Percentiles rank a stretch among this genome's conserved stretches.
These are phyloP conservation scores for Solanum sejunctum DNA, from an alignment of 257 asterid genomes.

Conservation along the genomic window DNA sequence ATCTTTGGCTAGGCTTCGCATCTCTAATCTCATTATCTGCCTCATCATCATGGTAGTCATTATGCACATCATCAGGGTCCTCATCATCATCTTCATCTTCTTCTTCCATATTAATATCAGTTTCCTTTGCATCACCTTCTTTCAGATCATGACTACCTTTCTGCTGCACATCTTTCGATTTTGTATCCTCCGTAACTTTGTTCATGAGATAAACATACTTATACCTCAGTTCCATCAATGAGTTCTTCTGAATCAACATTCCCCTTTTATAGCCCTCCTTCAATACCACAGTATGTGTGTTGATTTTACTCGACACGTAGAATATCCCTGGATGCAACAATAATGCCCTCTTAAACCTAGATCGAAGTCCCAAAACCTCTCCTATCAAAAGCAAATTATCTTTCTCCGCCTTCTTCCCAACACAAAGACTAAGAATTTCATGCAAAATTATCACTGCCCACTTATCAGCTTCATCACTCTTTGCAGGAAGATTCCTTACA, in stretches of 20 bases:
- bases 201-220: slow-evolving; percentile 60
- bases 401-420: slow-evolving; percentile 74
- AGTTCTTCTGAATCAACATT: slow-evolving; percentile 42
- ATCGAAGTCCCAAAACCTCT: slow-evolving; percentile 67
- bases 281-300: slow-evolving; percentile 63
- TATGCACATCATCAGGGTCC: slow-evolving; percentile 20
- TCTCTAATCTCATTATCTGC: not conserved
- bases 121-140: slow-evolving; percentile 20
- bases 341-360: slow-evolving; percentile 68
- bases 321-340: slow-evolving; percentile 88
- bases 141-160: slow-evolving; percentile 21
- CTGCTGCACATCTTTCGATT: slow-evolving; percentile 7
- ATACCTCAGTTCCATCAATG: slow-evolving; percentile 52
- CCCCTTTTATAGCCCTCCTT: slow-evolving; percentile 77
- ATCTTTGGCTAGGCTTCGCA: not conserved
- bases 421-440: slow-evolving; percentile 67
- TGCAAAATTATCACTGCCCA: slow-evolving; percentile 72
- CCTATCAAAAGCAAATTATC: slow-evolving; percentile 60
- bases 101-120: slow-evolving; percentile 14
- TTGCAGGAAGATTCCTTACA: slow-evolving; percentile 36
- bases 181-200: slow-evolving; percentile 29
- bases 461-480: slow-evolving; percentile 64
- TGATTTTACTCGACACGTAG: slow-evolving; percentile 58
- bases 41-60: slow-evolving; percentile 6
- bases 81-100: slow-evolving; percentile 23